A percentile compares a stretch with the other conserved stretches of the same genome.
These are phyloP conservation scores for Candida sp. DNA, from an alignment of 1,139 yeast genomes.

Conservation along the genomic window DNA sequence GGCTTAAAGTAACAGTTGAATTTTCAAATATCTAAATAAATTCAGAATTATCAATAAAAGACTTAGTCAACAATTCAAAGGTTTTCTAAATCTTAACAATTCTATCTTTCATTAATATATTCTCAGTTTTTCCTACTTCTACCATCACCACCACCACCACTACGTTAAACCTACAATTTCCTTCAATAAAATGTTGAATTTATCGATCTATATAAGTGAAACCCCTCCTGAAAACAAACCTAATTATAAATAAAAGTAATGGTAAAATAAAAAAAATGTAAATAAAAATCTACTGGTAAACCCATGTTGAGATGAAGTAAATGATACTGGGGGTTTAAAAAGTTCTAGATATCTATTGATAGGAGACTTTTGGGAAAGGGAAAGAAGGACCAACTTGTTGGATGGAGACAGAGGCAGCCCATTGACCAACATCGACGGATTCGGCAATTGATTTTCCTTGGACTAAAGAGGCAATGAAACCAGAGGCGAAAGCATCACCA, in stretches of 20 bases:
- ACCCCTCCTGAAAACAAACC: constrained; percentile 3
- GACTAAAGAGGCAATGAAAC: constrained; percentile 88
- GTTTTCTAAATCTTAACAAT: too few relatives aligned
- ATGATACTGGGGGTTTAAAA: not conserved
- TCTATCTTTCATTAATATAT: too few relatives aligned
- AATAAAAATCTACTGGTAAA: constrained; percentile 3
- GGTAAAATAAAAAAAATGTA: not conserved
- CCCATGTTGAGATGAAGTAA: constrained; percentile 14
- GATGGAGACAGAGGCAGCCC: constrained; percentile 92
- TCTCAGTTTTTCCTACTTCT: too few relatives aligned
- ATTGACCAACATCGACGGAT: constrained; percentile 85
- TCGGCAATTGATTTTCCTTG: constrained; percentile 62
- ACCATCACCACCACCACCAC: not conserved
- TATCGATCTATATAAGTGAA: constrained; percentile 1
- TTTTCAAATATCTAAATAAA: too few relatives aligned
- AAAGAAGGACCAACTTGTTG: constrained; percentile 94
- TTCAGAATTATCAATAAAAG: too few relatives aligned
- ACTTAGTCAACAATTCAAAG: not conserved
- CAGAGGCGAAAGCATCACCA: constrained; percentile 99
- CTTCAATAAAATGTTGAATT: constrained; percentile 3
- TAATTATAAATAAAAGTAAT: too few relatives aligned
- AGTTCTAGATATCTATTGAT: constrained; percentile 13
- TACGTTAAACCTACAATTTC: not conserved
- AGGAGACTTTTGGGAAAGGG: constrained; percentile 77
- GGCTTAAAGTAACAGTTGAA: too few relatives aligned